A percentile compares a stretch with the other conserved stretches of the same genome.
phyloP scores from a whole-genome alignment of 2,329 filamentous ascomycete genomes.

The Exophiala bonariae region DNA sequence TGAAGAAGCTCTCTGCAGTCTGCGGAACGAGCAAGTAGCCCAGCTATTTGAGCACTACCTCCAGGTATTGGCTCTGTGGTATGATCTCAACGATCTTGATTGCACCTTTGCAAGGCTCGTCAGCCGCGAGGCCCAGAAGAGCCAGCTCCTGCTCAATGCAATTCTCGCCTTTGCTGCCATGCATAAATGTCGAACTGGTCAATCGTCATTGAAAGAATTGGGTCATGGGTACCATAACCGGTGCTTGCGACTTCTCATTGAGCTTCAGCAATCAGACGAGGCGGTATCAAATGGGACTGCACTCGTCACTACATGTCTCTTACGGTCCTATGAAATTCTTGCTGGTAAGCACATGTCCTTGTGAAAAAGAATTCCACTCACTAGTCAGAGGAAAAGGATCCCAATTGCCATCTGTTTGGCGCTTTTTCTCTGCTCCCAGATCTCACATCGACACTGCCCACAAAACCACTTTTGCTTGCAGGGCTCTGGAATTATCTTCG shows the following conservation, averaged over 20 bases:
- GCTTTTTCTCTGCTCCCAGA: slow-evolving; percentile 47
- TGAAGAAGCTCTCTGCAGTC: not conserved
- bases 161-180: slow-evolving; percentile 48
- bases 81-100: slow-evolving; percentile 46
- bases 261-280: slow-evolving; percentile 33
- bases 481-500: slow-evolving; percentile 55
- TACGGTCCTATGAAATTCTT: slow-evolving; percentile 53
- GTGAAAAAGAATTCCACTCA: not conserved
- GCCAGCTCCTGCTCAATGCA: slow-evolving; percentile 45
- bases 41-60: slow-evolving; percentile 16
- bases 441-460: slow-evolving; percentile 24
- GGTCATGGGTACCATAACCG: slow-evolving; percentile 44
- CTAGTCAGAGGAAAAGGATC: slow-evolving; percentile 38
- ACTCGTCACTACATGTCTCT: slow-evolving; percentile 48
- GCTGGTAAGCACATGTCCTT: slow-evolving; percentile 33
- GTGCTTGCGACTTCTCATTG: slow-evolving; percentile 43
- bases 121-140: slow-evolving; percentile 39
- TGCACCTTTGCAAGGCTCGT: slow-evolving; percentile 39
- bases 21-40: slow-evolving; percentile 12
- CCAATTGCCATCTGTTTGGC: slow-evolving; percentile 48
- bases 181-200: slow-evolving; percentile 35
- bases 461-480: slow-evolving; percentile 37
- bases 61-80: slow-evolving; percentile 44
- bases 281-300: slow-evolving; percentile 40
- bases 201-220: slow-evolving; percentile 24